Base-by-base conservation (phyloP, 2,329 filamentous ascomycete species). In the Bimuria novae-zelandiae region DNA sequence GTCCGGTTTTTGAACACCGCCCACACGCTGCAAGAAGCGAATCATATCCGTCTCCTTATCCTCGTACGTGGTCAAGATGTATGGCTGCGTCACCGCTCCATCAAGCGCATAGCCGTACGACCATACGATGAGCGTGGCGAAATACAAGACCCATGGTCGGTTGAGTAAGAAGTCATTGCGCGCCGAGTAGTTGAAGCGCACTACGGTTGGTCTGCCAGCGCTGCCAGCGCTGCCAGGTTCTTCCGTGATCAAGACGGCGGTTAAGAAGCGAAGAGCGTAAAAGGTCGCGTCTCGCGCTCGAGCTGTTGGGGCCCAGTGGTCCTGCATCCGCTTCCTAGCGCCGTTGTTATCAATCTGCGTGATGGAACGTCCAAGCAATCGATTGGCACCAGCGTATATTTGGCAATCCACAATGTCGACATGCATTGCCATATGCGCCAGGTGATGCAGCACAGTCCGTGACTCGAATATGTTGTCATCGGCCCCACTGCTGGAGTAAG, bases 401-500 rank as follows among this genome's bases (percentile, higher is more conserved):
- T 97, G 93, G 66, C 92, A 93, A 72, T 97, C 93, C n/a, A 96
- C 90, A 49, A 97, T 91, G 68, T 97, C 93, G 21, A 96, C 92
- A 68, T 97, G 92, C 83, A 96, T 96, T 3, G 92, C 91, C 90
- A 99, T 97, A 73, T 97, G 94, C 0, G 94, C 94, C 11, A 99
- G 80, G 65, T 96, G 91, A 69, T 97, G 92, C 39, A 97, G 79
- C 23, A 96, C 93, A 2, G 89, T 95, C 17, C 91, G 85, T 57
- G 89, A 92, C 71, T 97, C 91, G 63, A 94, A 93, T 25, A 95
- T 87, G 62, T 87, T 87, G 56, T 89, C 85, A 64, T 88, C 85
- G 37, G 79, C 76, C 53, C 61, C 19, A 27, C 63, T 64, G 25
- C 67, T 70, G 12, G 65, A 65, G 52, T 71, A 69, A 3, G 59